Evolutionary conservation across 2,329 filamentous ascomycete genomes (phyloP).

Genomic region (Fusarium sp.): DNA sequence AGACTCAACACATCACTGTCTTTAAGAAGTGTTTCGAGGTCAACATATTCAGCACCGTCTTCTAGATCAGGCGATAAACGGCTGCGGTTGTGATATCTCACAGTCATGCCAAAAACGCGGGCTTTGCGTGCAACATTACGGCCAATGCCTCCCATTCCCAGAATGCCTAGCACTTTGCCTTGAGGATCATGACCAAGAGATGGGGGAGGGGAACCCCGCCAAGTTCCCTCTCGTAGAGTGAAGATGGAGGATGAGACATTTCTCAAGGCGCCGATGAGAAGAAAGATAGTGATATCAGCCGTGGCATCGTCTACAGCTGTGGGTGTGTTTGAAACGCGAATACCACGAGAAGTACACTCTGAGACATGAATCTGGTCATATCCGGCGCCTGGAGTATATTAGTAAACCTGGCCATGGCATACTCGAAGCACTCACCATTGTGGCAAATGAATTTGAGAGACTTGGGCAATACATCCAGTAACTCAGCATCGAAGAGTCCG

Average conservation of each 20-base stretch:
- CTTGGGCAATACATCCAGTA: constrained; percentile 67
- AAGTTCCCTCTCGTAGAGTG: constrained; percentile 71
- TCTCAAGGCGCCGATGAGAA: constrained; percentile 81
- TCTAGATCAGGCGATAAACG: constrained; percentile 65
- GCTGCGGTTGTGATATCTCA: constrained; percentile 79
- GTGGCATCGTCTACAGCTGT: constrained; percentile 84
- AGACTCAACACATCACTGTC: constrained; percentile 81
- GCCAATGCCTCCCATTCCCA: constrained; percentile 89
- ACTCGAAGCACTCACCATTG: constrained; percentile 58
- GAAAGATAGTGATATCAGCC: constrained; percentile 81
- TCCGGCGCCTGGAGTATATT: constrained; percentile 70
- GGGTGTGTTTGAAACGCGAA: constrained; percentile 84
- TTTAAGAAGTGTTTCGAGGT: constrained; percentile 75
- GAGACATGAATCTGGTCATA: constrained; percentile 84
- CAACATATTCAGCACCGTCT: constrained; percentile 71
- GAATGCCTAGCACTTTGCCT: constrained; percentile 80
- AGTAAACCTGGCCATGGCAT: neutral
- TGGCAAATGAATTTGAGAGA: constrained; percentile 67
- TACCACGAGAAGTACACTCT: constrained; percentile 72
- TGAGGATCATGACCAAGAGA: constrained; percentile 79
- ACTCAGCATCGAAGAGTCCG: constrained; percentile 74
- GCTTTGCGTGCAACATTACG: constrained; percentile 79
- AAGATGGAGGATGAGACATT: constrained; percentile 75
- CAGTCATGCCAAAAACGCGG: constrained; percentile 77
- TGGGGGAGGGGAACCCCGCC: constrained; percentile 67